Evolutionary conservation across 352 stramenopile species (phyloP), one percentile per base, ranked within the genome.

Genomic region (Phytophthora podocarpi): DNA sequence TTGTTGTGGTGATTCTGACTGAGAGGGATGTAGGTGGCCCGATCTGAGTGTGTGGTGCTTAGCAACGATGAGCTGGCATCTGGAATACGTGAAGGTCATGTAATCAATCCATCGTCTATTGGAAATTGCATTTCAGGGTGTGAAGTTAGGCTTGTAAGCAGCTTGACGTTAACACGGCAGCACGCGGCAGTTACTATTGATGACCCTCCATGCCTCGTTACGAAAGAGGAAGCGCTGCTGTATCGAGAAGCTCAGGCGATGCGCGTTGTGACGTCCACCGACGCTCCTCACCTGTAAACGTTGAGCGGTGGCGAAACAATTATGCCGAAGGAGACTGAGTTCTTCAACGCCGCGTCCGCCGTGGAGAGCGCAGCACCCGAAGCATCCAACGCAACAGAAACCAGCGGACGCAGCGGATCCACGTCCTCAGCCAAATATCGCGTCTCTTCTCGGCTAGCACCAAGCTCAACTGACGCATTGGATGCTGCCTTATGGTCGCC

Each of bases 81-180:
- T 39, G 2, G 15, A 39, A 15, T 5, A 15, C 8, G 32, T 39
- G 32, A 35, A 59, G 49, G 28, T 61, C 20, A 37, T 55, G 46
- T 54, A 66, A 67, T 71, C 50, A 67, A 67, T 71, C 35, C 26
- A 67, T 58, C 41, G 26, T 39, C 36, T 42, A 23, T 45, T 57
- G 39, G 24, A 26, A 45, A 49, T 54, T 58, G 36, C 35, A 56
- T 46, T 56, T 5, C 21, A 9, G 24, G 13, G 24, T 51, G 21
- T 21, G 18, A 26, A 20, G 21, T 36, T 48, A n/a, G 20, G 5
- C 12, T 21, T 23, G 31, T n/a, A n/a, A n/a, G n/a, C n/a, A n/a
- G n/a, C n/a, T n/a, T n/a, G n/a, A n/a, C n/a, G n/a, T n/a, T n/a
- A n/a, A n/a, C n/a, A n/a, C n/a, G n/a, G n/a, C n/a, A n/a, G n/a